Base-by-base conservation (phyloP, 2,329 filamentous ascomycete species). In the Ceratocystis papillata region DNA sequence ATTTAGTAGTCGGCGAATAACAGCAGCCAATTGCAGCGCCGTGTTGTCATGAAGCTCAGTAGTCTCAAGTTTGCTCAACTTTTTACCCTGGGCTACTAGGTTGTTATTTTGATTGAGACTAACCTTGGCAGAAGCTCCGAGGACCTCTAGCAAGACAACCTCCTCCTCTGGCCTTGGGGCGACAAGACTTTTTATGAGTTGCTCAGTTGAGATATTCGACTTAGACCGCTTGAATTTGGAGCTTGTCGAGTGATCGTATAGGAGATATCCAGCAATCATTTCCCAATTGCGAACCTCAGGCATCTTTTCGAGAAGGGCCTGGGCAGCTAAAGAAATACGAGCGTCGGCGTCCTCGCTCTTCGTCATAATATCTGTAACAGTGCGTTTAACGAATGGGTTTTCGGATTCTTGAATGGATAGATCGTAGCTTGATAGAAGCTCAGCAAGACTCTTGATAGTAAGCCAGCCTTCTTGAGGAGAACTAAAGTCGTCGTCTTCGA, bases 231-330 rank as follows among this genome's bases (percentile, higher is more conserved):
- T 69, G 10, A 65, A 80, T 75, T 70, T 85, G 73, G 72, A 77
- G 72, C 82, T 84, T 0, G 80, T 81, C 0, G 91, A 94, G 74
- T 97, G 92, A 72, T 99, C 94, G 73, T 90, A 96, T 1, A 99
- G 79, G 5, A 99, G 81, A 74, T 96, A 99, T 17, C 91, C 91
- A 30, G 91, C 88, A 66, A 99, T 76, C 3, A 88, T 82, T 72
- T 96, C 89, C 94, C 94, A 99, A 67, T 91, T 86, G 70, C 85
- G 84, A 37, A 96, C 81, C 71, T 94, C 90, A 0, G 85, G 80
- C 68, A 96, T 83, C 70, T 88, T 87, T 69, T 94, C 89, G 71
- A 90, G 96, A 3, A 97, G 80, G 0, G 87, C 88, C 73, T 96
- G 89, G 0, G 91, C 88, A 20, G 93, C 93, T 33, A 96, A 81